A percentile compares a stretch with the other conserved stretches of the same genome.
phyloP scores from a whole-genome alignment of 257 asterid species.

The Ophiorrhiza pumila region DNA sequence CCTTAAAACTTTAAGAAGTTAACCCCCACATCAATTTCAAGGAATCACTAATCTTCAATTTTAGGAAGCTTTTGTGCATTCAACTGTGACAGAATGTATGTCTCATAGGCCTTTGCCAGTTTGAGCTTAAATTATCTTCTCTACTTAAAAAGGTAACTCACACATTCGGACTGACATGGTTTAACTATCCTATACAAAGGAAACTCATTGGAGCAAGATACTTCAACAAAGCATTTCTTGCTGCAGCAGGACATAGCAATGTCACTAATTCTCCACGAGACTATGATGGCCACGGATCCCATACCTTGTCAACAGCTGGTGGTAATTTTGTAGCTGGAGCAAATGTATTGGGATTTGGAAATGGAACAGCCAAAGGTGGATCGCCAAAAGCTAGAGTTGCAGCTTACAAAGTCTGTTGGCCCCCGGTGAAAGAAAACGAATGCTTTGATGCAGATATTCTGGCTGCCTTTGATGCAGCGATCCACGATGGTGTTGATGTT shows the following conservation, averaged over 20 bases:
- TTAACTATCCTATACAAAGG: constrained; percentile 32
- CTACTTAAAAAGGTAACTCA: background rate
- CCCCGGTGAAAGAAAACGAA: constrained; percentile 58
- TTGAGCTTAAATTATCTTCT: background rate
- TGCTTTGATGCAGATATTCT: constrained; percentile 88
- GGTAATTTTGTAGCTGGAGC: constrained; percentile 70
- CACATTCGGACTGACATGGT: background rate
- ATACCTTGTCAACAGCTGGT: constrained; percentile 92
- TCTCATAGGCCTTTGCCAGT: background rate
- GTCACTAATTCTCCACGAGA: constrained; percentile 68
- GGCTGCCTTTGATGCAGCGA: constrained; percentile 82
- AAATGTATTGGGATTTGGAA: constrained; percentile 69
- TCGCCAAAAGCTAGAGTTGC: constrained; percentile 89
- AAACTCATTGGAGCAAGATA: constrained; percentile 92
- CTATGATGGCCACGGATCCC: constrained; percentile 81
- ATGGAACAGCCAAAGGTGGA: constrained; percentile 93
- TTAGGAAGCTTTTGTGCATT: background rate
- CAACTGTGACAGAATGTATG: background rate
- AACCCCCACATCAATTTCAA: background rate
- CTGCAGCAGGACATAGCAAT: constrained; percentile 59
- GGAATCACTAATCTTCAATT: background rate
- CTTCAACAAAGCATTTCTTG: constrained; percentile 73
- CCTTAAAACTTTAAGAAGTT: background rate
- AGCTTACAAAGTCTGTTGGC: constrained; percentile 92
- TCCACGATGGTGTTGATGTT: constrained; percentile 91